Percentiles rank a stretch among this genome's conserved stretches.
Evolutionary conservation across 352 stramenopile species (phyloP).

Genomic region (Phytophthora crassamura): DNA sequence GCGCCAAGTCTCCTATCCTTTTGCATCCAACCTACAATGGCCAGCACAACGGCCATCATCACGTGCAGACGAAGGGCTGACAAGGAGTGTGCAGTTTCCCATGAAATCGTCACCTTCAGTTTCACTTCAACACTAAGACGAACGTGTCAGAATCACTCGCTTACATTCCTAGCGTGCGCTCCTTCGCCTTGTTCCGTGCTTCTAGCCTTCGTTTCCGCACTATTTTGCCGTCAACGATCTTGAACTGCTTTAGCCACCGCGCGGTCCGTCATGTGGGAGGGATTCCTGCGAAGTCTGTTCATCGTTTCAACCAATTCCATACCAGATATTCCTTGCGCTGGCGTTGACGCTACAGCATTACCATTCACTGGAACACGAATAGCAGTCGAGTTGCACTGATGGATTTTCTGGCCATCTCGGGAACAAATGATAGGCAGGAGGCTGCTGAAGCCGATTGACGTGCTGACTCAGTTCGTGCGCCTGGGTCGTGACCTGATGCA

Average conservation of each 20-base stretch:
- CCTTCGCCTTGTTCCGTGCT: conserved; percentile 1
- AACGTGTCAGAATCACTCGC: no score
- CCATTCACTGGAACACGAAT: not conserved
- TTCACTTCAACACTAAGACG: no score
- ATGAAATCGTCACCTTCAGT: no score
- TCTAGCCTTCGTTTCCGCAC: conserved; percentile 20
- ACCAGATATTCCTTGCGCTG: no score
- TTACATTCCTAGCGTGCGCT: not conserved
- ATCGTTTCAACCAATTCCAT: no score
- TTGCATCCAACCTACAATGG: no score
- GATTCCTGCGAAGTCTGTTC: conserved; percentile 7
- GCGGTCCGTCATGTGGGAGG: not conserved
- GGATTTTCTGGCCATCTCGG: conserved; percentile 9
- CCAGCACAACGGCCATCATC: no score
- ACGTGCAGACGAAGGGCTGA: no score
- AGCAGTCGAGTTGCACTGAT: not conserved
- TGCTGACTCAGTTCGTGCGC: no score
- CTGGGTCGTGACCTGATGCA: not conserved
- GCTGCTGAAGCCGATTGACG: no score
- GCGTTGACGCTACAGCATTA: not conserved
- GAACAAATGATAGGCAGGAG: not conserved
- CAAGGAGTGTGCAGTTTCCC: no score
- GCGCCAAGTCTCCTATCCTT: no score
- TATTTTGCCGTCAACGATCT: conserved; percentile 28
- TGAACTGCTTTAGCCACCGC: conserved; percentile 25